Evolutionary conservation across 768 basidiomycete genomes (phyloP), one percentile per base, ranked within the genome.

Genomic region (Ephemerocybe angulata): DNA sequence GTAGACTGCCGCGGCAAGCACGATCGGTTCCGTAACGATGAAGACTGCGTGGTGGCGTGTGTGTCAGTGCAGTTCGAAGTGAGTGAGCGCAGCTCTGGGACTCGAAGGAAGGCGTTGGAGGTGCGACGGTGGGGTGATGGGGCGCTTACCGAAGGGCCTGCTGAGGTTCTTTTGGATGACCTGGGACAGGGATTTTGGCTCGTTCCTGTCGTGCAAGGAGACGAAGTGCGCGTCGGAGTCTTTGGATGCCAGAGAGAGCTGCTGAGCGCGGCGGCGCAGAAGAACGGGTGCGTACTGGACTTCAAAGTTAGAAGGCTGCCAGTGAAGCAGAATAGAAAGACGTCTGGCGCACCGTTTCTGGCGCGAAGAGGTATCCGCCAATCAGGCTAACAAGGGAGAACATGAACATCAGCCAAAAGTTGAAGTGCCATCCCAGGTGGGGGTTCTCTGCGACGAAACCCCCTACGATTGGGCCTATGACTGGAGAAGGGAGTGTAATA

Each of bases 381-480:
- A 79, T 54, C 19, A 80, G 69, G 19, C 76, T 77, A 47, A 79
- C 50, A 3, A 59, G 70, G 13, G 83, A 73, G 54, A 83, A 75
- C 21, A 82, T 78, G 59, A 84, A 75, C 72, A 82, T 81, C 53
- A 87, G 71, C 83, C 84, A 85, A 65, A 86, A 87, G 50, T 81
- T 80, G 62, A 82, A 83, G 35, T 77, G 75, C 83, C 84, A 87
- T 19, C 79, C 80, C 10, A 82, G 72, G 22, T 61, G 67, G 10
- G 70, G 66, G 49, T 75, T 72, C 65, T 77, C 64, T 15, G 76
- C 79, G 12, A 84, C 78, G 66, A 79, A 85, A n/a, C 84, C 84
- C 21, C 86, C 84, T 25, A 85, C 78, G 52, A 89, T 78, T 2
- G 86, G 85, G 1, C 86, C 85, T n/a, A 84, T 70, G 4, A 85